Conservation (phyloP, 1,139 yeast species). For the Scheffersomyces quercinus region DNA sequence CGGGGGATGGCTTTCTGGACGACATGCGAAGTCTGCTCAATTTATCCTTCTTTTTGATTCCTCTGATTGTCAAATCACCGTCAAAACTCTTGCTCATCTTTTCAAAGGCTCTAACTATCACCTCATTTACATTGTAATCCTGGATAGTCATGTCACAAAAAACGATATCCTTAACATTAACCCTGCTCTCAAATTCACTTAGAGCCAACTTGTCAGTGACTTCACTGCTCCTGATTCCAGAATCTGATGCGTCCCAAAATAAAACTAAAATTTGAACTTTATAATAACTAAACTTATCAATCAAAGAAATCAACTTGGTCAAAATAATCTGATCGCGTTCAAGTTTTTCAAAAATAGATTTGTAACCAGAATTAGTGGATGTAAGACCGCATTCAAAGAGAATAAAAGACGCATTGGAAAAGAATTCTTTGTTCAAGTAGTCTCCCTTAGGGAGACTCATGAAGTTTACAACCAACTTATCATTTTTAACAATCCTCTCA, state of each 20-base stretch:
- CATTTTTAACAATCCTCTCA: conserved; percentile 22
- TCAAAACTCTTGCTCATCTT: conserved; percentile 24
- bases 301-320: conserved; percentile 36
- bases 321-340: conserved; percentile 37
- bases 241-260: conserved; percentile 37
- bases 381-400: conserved; percentile 50
- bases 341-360: conserved; percentile 29
- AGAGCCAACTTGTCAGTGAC: conserved; percentile 21
- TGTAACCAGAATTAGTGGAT: conserved; percentile 14
- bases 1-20: conserved; percentile 2
- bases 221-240: conserved; percentile 16
- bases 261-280: conserved; percentile 39
- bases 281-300: conserved; percentile 34
- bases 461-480: conserved; percentile 26
- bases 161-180: conserved; percentile 21
- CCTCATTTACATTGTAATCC: conserved; percentile 28
- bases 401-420: conserved; percentile 39
- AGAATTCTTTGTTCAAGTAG: conserved; percentile 34
- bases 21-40: conserved; percentile 4
- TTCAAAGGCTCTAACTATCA: conserved; percentile 26
- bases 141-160: conserved; percentile 39
- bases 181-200: conserved; percentile 7
- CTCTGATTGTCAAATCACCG: conserved; percentile 35
- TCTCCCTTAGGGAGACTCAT: conserved; percentile 41
- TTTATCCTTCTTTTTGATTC: conserved; percentile 21